Conservation (phyloP, 345 rosid species). For the Pugionium cornutum region DNA sequence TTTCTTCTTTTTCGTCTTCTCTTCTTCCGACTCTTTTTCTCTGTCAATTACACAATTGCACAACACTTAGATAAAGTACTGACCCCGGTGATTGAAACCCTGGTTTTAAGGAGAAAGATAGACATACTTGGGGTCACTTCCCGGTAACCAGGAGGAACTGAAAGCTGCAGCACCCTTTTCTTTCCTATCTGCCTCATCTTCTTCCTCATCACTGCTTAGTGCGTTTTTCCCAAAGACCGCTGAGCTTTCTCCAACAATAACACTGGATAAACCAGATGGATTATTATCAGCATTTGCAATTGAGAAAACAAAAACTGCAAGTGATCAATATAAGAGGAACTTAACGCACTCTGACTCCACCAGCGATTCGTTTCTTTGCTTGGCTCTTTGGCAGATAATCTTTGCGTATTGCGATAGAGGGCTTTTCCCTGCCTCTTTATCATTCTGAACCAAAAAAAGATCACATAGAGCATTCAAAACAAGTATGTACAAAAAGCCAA, state of each 20-base stretch:
- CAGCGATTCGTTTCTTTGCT: constrained; percentile 67
- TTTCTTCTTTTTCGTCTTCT: constrained; percentile 47
- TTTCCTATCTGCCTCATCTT: constrained; percentile 49
- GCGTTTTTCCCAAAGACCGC: constrained; percentile 55
- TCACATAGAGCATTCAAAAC: background rate
- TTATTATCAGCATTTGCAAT: constrained; percentile 6
- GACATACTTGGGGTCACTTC: constrained; percentile 59
- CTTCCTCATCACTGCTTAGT: constrained; percentile 53
- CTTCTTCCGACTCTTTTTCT: constrained; percentile 47
- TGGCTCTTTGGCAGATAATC: constrained; percentile 60
- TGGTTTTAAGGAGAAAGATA: constrained; percentile 8
- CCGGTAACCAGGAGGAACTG: constrained; percentile 88
- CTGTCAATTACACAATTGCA: constrained; percentile 39
- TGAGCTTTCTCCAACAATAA: constrained; percentile 76
- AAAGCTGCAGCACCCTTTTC: constrained; percentile 65
- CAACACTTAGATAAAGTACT: too few relatives aligned
- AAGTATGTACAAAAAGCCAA: background rate
- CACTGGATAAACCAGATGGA: constrained; percentile 49
- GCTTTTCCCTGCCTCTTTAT: constrained; percentile 61
- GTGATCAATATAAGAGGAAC: background rate
- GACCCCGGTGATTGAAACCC: constrained; percentile 31
- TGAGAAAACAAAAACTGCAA: background rate
- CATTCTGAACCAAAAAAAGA: constrained; percentile 49
- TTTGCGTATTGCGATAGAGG: constrained; percentile 65
- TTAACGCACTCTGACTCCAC: constrained; percentile 73